Evolutionary conservation across 208 protist genomes (phyloP), one percentile per base, ranked within the genome.

Genomic region (Trypanosoma platydactyli): DNA sequence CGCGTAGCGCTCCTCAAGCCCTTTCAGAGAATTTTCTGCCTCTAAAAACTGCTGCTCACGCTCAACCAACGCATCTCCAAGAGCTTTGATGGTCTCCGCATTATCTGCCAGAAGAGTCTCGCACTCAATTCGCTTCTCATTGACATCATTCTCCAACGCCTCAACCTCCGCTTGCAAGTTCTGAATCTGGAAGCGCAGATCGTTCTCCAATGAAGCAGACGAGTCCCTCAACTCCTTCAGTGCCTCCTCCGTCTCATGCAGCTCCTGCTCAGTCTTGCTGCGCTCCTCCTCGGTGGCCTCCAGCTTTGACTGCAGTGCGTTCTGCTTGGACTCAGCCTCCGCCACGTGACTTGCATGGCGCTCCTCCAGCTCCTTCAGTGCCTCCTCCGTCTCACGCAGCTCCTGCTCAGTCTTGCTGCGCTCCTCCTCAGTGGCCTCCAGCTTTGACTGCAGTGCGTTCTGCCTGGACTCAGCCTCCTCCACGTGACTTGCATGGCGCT

Each of bases 21-120:
- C 18, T 40, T 64, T 56, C 56, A 59, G 54, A 3, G 25, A 38
- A 29, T 16, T 12, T 51, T 46, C 46, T 30, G 58, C 44, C 15
- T 64, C 68, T n/a, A 62, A 54, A 0, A 77, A 57, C 68, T 74
- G 57, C 63, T 58, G 64, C 73, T 46, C 64, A 64, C 64, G 52
- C 68, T 77, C 35, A 16, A 18, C 65, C 12, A 55, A 18, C 11
- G 54, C 38, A 45, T 15, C 48, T 33, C 62, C 50, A n/a, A 77
- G 49, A 25, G 35, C 53, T 24, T 48, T 42, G n/a, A 62, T 57
- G 27, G 35, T 25, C 25, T 74, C 60, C 9, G n/a, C 49, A 45
- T 42, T 45, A 22, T 56, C 40, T 15, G 46, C 30, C n/a, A 42
- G 4, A 22, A 16, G 46, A 24, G 16, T 20, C 3, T 53, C 60